phyloP scores from a whole-genome alignment of 306 rosid genomes.

The Vigna mungo region DNA sequence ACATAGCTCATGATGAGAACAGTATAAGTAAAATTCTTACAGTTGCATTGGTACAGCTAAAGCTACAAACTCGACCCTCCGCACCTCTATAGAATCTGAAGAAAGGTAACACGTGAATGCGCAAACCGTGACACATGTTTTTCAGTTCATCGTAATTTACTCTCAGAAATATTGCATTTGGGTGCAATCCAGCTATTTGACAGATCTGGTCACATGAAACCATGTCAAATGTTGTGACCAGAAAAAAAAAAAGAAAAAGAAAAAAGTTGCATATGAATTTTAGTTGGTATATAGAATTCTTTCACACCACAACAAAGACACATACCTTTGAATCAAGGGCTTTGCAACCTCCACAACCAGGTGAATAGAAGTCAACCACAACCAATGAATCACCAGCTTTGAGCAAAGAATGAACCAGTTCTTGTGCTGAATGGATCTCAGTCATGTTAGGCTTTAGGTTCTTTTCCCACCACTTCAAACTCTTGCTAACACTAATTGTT shows the following conservation, averaged over 20 bases:
- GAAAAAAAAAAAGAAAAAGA: background rate
- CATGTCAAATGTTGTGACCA: background rate
- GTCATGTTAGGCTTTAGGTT: conserved; percentile 69
- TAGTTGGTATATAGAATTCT: background rate
- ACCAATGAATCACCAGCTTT: conserved; percentile 83
- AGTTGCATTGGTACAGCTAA: conserved; percentile 89
- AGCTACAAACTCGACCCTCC: conserved; percentile 78
- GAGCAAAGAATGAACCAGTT: conserved; percentile 63
- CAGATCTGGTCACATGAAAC: conserved; percentile 66
- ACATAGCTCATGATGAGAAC: background rate
- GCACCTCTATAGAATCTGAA: conserved; percentile 85
- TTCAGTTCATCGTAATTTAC: conserved; percentile 79
- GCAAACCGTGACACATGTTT: conserved; percentile 69
- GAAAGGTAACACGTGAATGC: conserved; percentile 85
- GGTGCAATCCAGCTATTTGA: conserved; percentile 77
- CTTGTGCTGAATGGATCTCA: conserved; percentile 76
- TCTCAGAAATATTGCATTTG: conserved; percentile 66
- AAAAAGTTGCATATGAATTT: background rate
- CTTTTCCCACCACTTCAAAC: conserved; percentile 85
- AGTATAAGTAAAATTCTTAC: conserved; percentile 52
- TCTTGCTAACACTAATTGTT: conserved; percentile 61
- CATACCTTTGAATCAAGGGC: conserved; percentile 86
- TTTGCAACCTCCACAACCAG: conserved; percentile 96
- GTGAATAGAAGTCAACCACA: conserved; percentile 79
- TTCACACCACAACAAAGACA: background rate